These are phyloP conservation scores for Blastomyces gilchristii DNA, from an alignment of 2,329 filamentous ascomycete genomes.

Conservation along the genomic window DNA sequence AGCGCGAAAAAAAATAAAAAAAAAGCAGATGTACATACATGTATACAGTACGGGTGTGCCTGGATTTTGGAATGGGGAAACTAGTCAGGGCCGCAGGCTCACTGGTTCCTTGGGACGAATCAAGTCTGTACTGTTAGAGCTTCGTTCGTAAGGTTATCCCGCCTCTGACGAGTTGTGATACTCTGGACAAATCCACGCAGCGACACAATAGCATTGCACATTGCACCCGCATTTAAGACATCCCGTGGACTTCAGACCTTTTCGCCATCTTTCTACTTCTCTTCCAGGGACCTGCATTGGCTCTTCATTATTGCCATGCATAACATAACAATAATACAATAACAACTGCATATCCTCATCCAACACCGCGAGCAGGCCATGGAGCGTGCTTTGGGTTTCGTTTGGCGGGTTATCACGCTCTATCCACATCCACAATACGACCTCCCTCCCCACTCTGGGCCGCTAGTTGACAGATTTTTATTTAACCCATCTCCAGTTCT, in stretches of 20 bases:
- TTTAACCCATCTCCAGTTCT: not conserved
- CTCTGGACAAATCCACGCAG: not conserved
- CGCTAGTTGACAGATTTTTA: not conserved
- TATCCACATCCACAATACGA: too few species aligned
- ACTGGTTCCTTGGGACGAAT: not conserved
- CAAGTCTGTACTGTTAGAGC: not conserved
- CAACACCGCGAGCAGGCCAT: too few species aligned
- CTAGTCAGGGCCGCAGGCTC: not conserved
- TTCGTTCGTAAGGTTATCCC: too few species aligned
- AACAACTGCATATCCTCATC: too few species aligned
- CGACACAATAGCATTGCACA: not conserved
- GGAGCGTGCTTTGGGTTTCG: too few species aligned
- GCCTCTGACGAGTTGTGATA: too few species aligned
- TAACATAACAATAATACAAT: too few species aligned
- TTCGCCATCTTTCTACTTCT: not conserved
- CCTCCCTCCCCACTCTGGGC: not conserved
- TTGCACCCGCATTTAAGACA: not conserved
- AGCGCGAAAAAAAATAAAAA: too few species aligned
- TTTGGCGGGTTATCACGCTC: too few species aligned
- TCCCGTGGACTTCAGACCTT: not conserved
- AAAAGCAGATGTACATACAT: not conserved
- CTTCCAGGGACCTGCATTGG: too few species aligned
- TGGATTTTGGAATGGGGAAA: not conserved
- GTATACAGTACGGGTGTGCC: too few species aligned
- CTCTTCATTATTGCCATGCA: too few species aligned